Conservation (phyloP, 148 eudicot species). For the Rhododendron mucronatum region DNA sequence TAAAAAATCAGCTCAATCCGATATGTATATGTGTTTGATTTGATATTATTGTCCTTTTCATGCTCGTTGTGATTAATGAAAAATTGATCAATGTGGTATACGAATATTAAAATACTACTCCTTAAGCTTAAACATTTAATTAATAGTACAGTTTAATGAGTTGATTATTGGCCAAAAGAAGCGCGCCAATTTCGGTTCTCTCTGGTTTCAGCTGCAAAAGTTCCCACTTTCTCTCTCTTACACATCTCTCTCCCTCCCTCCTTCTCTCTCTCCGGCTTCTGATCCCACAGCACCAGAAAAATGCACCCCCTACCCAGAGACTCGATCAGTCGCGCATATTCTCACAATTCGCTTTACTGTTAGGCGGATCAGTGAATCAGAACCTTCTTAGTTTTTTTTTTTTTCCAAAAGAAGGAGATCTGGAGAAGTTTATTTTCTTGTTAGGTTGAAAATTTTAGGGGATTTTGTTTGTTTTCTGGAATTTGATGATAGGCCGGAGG, state of each 20-base stretch:
- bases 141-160: neutral
- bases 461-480: conserved; percentile 5
- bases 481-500: conserved; percentile 59
- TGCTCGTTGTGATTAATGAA: neutral
- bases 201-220: conserved; percentile 32
- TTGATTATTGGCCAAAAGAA: conserved; percentile 28
- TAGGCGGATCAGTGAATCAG: neutral
- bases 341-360: neutral
- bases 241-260: neutral
- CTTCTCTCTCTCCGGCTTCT: neutral
- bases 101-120: too few species aligned
- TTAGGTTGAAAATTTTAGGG: neutral
- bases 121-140: too few species aligned
- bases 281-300: neutral
- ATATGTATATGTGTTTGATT: too few species aligned
- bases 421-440: neutral
- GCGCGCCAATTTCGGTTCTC: conserved; percentile 62
- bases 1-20: too few species aligned
- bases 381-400: neutral
- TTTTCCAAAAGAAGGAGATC: neutral
- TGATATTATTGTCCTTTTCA: too few species aligned
- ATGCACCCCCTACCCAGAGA: neutral
- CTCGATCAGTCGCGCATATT: neutral
- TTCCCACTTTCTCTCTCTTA: conserved; percentile 21
- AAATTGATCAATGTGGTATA: too few species aligned